phyloP scores from a whole-genome alignment of 2,329 filamentous ascomycete genomes.

The Gaeumannomyces tritici region DNA sequence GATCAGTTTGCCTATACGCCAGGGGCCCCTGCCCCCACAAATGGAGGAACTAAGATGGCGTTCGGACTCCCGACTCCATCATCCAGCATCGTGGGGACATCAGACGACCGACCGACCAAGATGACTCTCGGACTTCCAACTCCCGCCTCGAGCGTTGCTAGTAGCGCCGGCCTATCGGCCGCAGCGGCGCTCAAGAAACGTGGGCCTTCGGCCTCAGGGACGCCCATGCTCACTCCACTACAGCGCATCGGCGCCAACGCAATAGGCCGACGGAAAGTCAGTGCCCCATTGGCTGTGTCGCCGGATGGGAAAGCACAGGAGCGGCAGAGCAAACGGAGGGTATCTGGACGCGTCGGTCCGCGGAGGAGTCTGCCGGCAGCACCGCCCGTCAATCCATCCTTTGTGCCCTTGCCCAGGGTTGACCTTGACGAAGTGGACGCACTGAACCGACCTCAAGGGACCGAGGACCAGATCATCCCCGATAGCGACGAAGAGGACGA shows the following conservation, averaged over 20 bases:
- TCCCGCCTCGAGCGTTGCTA: constrained; percentile 20
- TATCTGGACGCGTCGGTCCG: neutral
- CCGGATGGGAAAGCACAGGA: constrained; percentile 8
- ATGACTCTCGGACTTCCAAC: constrained; percentile 16
- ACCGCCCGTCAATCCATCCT: constrained; percentile 38
- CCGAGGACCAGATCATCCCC: constrained; percentile 46
- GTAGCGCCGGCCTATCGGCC: neutral
- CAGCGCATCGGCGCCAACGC: constrained; percentile 43
- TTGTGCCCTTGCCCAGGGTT: constrained; percentile 44
- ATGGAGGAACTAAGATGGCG: constrained; percentile 9
- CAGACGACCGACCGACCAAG: constrained; percentile 6
- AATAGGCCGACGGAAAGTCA: constrained; percentile 18
- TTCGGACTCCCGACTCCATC: constrained; percentile 15
- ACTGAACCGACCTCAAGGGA: constrained; percentile 36
- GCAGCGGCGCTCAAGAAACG: neutral
- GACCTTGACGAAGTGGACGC: constrained; percentile 43
- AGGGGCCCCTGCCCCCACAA: neutral
- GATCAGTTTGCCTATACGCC: constrained; percentile 12
- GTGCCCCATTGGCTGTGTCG: constrained; percentile 13
- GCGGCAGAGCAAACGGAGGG: constrained; percentile 10
- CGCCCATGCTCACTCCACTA: constrained; percentile 32
- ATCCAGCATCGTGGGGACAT: constrained; percentile 10
- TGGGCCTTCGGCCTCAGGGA: constrained; percentile 9
- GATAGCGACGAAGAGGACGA: constrained; percentile 38
- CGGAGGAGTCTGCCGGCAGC: constrained; percentile 5